These are phyloP conservation scores for Populus tomentosa DNA, from an alignment of 441 rosid species.

Conservation along the genomic window DNA sequence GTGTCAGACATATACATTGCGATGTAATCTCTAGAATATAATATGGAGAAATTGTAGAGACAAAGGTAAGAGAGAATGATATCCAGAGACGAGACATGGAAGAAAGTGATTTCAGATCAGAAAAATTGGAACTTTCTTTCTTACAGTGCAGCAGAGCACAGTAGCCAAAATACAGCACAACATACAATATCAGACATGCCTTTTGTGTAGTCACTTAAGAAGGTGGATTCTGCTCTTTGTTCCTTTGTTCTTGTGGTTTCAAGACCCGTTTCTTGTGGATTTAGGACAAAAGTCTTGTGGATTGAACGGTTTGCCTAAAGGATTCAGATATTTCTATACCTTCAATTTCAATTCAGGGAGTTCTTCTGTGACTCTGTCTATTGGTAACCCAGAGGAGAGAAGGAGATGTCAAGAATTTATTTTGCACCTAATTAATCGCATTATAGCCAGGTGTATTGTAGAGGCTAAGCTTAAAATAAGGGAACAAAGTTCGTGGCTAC, in stretches of 20 bases:
- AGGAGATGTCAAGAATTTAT: not conserved
- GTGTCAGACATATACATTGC: too few relatives aligned
- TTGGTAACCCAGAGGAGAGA: not conserved
- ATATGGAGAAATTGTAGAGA: too few relatives aligned
- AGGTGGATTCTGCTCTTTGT: not conserved
- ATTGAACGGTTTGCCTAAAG: not conserved
- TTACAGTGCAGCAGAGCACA: too few relatives aligned
- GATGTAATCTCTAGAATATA: too few relatives aligned
- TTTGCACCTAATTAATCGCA: not conserved
- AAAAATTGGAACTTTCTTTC: too few relatives aligned
- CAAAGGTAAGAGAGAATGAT: too few relatives aligned
- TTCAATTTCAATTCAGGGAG: not conserved
- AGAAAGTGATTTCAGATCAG: too few relatives aligned
- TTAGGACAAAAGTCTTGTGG: not conserved
- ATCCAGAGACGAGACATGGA: too few relatives aligned
- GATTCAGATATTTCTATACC: not conserved
- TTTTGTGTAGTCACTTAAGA: not conserved
- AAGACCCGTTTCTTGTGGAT: not conserved
- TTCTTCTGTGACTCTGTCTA: not conserved
- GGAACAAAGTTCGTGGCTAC: constrained; percentile 19
- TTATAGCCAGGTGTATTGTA: not conserved
- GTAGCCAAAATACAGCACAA: not conserved
- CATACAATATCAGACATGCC: not conserved
- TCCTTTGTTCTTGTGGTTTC: too few relatives aligned
- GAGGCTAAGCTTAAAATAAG: constrained; percentile 37